These are phyloP conservation scores for Cryptosporidium ubiquitum DNA, from an alignment of 169 alveolate genomes.

Conservation along the genomic window DNA sequence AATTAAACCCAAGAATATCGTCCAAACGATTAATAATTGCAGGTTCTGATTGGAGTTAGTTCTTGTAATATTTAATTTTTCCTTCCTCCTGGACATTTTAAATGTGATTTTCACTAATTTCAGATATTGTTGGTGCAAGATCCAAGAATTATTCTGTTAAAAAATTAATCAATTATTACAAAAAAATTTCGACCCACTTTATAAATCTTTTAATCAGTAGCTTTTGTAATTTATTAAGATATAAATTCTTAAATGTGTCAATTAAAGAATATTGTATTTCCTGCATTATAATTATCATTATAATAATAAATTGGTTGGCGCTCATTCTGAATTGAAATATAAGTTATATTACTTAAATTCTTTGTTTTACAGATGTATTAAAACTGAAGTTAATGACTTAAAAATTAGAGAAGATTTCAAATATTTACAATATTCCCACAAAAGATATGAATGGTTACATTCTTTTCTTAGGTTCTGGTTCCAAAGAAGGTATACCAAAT, in stretches of 20 bases:
- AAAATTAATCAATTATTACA: too few species aligned
- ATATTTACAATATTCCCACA: background rate
- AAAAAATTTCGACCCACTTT: background rate
- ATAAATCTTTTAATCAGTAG: too few species aligned
- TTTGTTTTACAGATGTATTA: background rate
- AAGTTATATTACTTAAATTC: background rate
- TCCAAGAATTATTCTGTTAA: too few species aligned
- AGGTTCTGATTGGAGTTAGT: constrained; percentile 16
- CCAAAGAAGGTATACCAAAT: constrained; percentile 32
- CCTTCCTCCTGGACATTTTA: constrained; percentile 5
- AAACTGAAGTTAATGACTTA: background rate
- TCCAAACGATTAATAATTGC: constrained; percentile 41
- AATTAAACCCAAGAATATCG: constrained; percentile 41
- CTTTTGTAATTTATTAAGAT: too few species aligned
- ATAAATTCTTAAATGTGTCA: background rate
- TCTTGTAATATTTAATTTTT: background rate
- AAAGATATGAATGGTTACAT: constrained; percentile 36
- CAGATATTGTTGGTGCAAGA: background rate
- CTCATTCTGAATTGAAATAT: background rate
- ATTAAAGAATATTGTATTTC: too few species aligned
- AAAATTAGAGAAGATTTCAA: background rate
- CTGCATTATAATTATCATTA: background rate
- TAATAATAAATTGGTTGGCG: background rate
- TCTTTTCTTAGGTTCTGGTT: constrained; percentile 54
- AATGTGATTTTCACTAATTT: background rate